Base-by-base conservation (phyloP, 805 yeast species). In the Sungouiella thailandica region DNA sequence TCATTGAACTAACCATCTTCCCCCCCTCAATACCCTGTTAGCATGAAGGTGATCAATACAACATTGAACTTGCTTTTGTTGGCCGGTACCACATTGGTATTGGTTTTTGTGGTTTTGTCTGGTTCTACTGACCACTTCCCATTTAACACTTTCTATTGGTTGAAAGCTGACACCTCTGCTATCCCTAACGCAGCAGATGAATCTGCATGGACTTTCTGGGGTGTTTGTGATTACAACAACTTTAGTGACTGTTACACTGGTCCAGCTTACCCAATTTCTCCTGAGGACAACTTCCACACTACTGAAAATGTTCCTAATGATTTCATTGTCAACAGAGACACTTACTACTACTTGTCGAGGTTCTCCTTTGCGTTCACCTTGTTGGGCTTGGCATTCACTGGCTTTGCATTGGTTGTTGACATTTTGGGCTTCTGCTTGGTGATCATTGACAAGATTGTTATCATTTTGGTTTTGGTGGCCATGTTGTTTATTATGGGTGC, bases 191-290 rank as follows among this genome's bases (percentile, higher is more conserved):
- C 83, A 6, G 62, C 70, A 18, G 56, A 55, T 23, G 53, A 58
- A 11, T 66, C 86, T 3, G 77, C 89, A 49, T 89, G 96, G 96
- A 83, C 89, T 8, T 75, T 76, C 58, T 89, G 90, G 73, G 79
- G 81, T 42, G 68, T 81, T 29, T 79, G 86, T 57, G 68, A 72
- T 42, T 73, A 74, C 35, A 42, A 53, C 27, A 68, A 77, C 57
- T 87, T 87, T 62, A 57, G 76, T 28, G 38, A 57, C 14, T 72
- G 71, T 50, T 53, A 58, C 29, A 55, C 70, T 28, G 75, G 78
- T 10, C 83, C 96, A 13, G 97, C 85, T n/a, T 80, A 70, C 60
- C 87, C 96, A 27, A 77, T 88, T 54, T 83, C 94, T 17, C 96
- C 96, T 18, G 73, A 59, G 29, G 77, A 76, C 49, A 85, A 86